phyloP scores from a whole-genome alignment of 2,329 filamentous ascomycete species.

The Cladophialophora psammophila region DNA sequence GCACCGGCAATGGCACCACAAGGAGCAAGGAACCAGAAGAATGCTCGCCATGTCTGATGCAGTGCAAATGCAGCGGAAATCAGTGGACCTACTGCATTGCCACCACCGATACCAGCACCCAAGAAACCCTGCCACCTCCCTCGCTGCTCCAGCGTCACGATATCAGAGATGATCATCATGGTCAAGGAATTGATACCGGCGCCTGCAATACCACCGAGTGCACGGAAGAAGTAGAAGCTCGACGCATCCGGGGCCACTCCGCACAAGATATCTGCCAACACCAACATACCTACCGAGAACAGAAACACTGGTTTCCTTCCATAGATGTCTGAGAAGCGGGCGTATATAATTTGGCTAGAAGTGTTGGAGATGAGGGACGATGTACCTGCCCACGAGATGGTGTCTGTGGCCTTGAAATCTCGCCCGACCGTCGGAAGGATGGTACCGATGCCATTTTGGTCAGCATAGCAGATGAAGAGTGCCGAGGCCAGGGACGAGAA shows the following conservation, averaged over 20 bases:
- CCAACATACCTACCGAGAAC: conserved; percentile 60
- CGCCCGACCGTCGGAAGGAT: conserved; percentile 61
- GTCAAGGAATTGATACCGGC: conserved; percentile 66
- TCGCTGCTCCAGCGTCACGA: conserved; percentile 65
- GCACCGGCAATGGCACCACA: conserved; percentile 57
- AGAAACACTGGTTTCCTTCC: conserved; percentile 67
- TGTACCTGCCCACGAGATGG: conserved; percentile 26
- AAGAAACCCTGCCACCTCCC: conserved; percentile 57
- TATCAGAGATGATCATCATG: conserved; percentile 69
- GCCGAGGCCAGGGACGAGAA: conserved; percentile 61
- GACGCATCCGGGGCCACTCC: conserved; percentile 62
- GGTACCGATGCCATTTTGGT: conserved; percentile 64
- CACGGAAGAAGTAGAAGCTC: conserved; percentile 69
- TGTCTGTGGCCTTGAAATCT: conserved; percentile 51
- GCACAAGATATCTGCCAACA: conserved; percentile 66
- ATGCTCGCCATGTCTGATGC: conserved; percentile 53
- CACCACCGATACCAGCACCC: conserved; percentile 52
- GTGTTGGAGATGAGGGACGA: conserved; percentile 47
- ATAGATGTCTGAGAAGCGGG: conserved; percentile 67
- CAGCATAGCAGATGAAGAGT: conserved; percentile 63
- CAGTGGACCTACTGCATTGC: conserved; percentile 58
- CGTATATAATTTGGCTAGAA: conserved; percentile 70
- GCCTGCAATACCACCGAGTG: conserved; percentile 65
- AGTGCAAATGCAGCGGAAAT: conserved; percentile 56
- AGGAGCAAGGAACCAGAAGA: conserved; percentile 62